These are phyloP conservation scores for Medicago arabica DNA, from an alignment of 306 rosid species.

Conservation along the genomic window DNA sequence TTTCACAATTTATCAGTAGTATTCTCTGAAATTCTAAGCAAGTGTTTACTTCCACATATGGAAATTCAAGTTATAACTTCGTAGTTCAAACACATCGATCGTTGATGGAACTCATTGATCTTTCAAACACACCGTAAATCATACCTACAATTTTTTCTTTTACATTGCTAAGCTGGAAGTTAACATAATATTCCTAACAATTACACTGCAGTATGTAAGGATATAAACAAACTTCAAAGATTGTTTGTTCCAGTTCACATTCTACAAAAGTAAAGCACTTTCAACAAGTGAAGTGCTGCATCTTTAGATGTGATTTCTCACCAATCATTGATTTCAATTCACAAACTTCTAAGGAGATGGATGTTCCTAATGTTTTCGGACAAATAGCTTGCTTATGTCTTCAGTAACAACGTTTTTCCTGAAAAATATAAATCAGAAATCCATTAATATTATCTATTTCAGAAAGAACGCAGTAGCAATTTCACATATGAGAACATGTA, in stretches of 20 bases:
- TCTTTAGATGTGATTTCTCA: conserved; percentile 37
- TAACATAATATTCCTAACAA: conserved; percentile 23
- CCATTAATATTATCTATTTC: conserved; percentile 20
- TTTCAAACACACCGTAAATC: conserved; percentile 2
- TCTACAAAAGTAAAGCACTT: conserved; percentile 46
- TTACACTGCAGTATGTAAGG: conserved; percentile 15
- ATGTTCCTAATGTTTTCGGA: conserved; percentile 61
- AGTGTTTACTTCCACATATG: not conserved
- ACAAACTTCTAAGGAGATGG: conserved; percentile 43
- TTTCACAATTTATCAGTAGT: no score
- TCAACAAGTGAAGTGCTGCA: conserved; percentile 11
- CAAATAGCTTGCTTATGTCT: conserved; percentile 89
- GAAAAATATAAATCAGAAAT: conserved; percentile 47
- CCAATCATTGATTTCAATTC: conserved; percentile 31
- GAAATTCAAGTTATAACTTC: not conserved
- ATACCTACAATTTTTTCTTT: conserved; percentile 6
- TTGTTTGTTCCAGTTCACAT: conserved; percentile 32
- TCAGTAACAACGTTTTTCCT: conserved; percentile 95
- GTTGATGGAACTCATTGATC: not conserved
- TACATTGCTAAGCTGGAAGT: conserved; percentile 28
- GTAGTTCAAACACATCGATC: not conserved
- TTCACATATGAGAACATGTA: conserved; percentile 21
- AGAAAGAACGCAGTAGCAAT: conserved; percentile 6
- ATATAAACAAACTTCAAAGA: conserved; percentile 38
- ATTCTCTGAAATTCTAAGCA: not conserved